phyloP scores from a whole-genome alignment of 148 eudicot species.

The Dianthus caryophyllus region DNA sequence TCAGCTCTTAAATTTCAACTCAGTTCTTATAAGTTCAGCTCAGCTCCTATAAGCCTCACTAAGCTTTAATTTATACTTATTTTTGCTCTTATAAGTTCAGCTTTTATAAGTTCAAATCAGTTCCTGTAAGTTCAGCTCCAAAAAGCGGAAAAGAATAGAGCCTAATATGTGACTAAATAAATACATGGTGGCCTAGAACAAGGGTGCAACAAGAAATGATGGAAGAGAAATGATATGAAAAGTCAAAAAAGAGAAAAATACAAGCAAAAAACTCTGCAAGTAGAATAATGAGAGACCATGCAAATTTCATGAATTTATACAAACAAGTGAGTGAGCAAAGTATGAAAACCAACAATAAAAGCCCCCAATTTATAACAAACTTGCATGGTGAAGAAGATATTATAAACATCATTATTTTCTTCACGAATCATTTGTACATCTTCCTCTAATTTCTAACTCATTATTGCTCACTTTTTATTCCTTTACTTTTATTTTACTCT shows the following conservation, averaged over 20 bases:
- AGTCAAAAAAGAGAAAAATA: background rate
- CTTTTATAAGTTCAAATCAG: no score
- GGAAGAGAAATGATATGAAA: background rate
- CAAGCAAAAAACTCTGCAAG: background rate
- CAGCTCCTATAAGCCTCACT: no score
- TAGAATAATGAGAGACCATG: background rate
- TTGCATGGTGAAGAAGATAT: slow-evolving; percentile 11
- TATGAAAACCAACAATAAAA: slow-evolving; percentile 14
- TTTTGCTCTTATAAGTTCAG: no score
- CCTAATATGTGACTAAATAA: no score
- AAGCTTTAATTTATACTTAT: no score
- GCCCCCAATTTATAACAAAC: slow-evolving; percentile 15
- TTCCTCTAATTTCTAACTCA: background rate
- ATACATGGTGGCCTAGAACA: background rate
- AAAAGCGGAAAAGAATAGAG: no score
- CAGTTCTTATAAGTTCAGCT: no score
- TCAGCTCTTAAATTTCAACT: no score
- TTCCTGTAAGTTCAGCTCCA: no score
- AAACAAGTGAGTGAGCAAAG: slow-evolving; percentile 15
- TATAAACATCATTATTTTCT: background rate
- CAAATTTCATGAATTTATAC: background rate
- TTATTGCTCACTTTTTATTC: slow-evolving; percentile 20
- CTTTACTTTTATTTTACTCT: background rate
- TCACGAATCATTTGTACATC: background rate
- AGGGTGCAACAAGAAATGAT: slow-evolving; percentile 1